Percentiles rank a stretch among this genome's conserved stretches.
phyloP scores from a whole-genome alignment of 768 basidiomycete genomes.

The Boletus tylopilopsis region DNA sequence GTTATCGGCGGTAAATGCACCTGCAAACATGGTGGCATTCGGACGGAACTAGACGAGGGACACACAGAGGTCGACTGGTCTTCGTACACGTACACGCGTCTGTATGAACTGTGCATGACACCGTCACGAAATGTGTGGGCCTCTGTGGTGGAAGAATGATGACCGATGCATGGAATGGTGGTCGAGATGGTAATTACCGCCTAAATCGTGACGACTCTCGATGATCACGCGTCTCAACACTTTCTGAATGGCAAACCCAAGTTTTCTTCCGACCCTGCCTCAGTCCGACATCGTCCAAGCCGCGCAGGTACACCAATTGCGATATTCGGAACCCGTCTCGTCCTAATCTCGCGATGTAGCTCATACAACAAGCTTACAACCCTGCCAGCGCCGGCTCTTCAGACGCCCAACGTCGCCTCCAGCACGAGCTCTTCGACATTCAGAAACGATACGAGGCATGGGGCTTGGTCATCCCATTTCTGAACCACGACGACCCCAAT shows the following conservation, averaged over 20 bases:
- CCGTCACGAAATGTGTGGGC: too few species aligned
- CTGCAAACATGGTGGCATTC: too few species aligned
- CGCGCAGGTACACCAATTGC: constrained; percentile 43
- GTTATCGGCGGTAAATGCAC: too few species aligned
- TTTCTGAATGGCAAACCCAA: constrained; percentile 20
- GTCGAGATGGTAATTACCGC: too few species aligned
- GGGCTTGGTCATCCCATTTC: constrained; percentile 77
- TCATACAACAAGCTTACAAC: constrained; percentile 67
- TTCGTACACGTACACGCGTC: too few species aligned
- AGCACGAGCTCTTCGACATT: constrained; percentile 71
- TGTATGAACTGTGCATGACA: too few species aligned
- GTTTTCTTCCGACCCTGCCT: constrained; percentile 51
- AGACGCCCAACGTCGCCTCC: constrained; percentile 58
- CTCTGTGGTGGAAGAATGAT: too few species aligned
- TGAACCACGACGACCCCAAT: constrained; percentile 68
- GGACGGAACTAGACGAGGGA: too few species aligned
- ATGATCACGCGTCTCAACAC: not conserved
- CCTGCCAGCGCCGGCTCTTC: constrained; percentile 48
- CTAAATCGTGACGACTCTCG: too few species aligned
- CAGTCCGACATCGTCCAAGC: constrained; percentile 55
- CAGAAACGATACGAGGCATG: constrained; percentile 78
- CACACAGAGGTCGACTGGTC: too few species aligned
- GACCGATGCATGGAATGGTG: too few species aligned
- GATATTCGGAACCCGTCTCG: constrained; percentile 1
- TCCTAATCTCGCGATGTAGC: constrained; percentile 36